Evolutionary conservation across 352 stramenopile species (phyloP), one percentile per base, ranked within the genome.

Genomic region (Phytophthora idaei): DNA sequence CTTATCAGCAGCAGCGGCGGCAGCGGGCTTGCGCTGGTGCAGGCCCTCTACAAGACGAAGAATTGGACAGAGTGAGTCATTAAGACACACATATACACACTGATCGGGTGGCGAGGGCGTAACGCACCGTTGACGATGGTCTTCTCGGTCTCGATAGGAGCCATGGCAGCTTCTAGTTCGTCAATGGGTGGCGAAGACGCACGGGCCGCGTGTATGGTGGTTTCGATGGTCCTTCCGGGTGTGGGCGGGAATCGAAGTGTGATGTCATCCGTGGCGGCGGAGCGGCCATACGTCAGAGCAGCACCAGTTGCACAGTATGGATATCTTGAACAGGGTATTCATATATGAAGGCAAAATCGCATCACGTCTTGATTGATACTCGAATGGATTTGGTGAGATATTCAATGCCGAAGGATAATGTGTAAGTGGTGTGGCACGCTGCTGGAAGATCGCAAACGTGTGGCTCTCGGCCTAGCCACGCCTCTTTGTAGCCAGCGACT

Each of bases 21-120:
- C 53, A 9, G 69, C 53, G 8, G 75, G 27, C 61, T 92, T 89
- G 71, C 86, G 86, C 69, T 88, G 79, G 53, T 87, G 80, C 17
- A 93, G 73, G 10, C 80, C 74, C 47, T 81, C 74, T 77, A 41
- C 17, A 44, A 39, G 10, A 39, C 6, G 5, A 39, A 37, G n/a
- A 55, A 28, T n/a, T 12, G 14, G 4, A 27, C 28, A 42, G 41
- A 44, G 47, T 44, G 14, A 50, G 31, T 37, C 25, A 50, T 52
- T 60, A 32, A 6, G 21, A 11, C 27, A 34, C 4, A 11, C 11
- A 25, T 14, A 17, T 11, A 7, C 21, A 7, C 21, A 50, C 3
- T 4, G 8, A 21, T 17, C 17, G n/a, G 11, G n/a, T 0, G 3
- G 6, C 11, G 12, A 11, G 28, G 41, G 41, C 32, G 11, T 36